Percentiles rank a stretch among this genome's conserved stretches.
These are phyloP conservation scores for Scheffersomyces titani DNA, from an alignment of 1,139 yeast genomes.

Conservation along the genomic window DNA sequence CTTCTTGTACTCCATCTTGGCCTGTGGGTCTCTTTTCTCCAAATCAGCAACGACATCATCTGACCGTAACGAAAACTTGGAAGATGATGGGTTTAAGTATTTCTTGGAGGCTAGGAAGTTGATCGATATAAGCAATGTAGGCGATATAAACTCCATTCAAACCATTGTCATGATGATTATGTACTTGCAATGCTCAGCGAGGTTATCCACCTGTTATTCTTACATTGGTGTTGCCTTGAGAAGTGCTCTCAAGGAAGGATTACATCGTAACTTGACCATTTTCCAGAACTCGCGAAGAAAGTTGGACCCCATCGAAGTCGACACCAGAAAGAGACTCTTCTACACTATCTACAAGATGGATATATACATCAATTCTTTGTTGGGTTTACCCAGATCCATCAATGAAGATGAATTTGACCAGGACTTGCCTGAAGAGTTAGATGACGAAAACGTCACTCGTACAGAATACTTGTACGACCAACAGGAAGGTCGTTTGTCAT, in stretches of 20 bases:
- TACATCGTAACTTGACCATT: constrained; percentile 70
- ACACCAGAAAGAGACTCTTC: constrained; percentile 80
- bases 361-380: constrained; percentile 82
- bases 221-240: constrained; percentile 91
- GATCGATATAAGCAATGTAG: constrained; percentile 59
- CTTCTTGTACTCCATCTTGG: constrained; percentile 61
- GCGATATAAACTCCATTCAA: constrained; percentile 56
- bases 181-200: constrained; percentile 86
- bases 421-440: constrained; percentile 79
- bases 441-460: constrained; percentile 84
- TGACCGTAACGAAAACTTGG: constrained; percentile 48
- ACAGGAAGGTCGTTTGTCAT: constrained; percentile 55
- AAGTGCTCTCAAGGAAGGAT: constrained; percentile 83
- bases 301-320: constrained; percentile 81
- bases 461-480: constrained; percentile 44
- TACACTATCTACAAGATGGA: constrained; percentile 93
- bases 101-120: constrained; percentile 80
- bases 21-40: constrained; percentile 69
- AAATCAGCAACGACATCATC: constrained; percentile 38
- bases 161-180: constrained; percentile 73
- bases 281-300: constrained; percentile 49
- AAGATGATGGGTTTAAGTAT: constrained; percentile 80
- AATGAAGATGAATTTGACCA: constrained; percentile 87
- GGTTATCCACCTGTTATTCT: constrained; percentile 86
- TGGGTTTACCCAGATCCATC: constrained; percentile 81